Base-by-base conservation (phyloP, 1,284 basidiomycete genomes). In the Pseudomicrostroma phylloplanum region DNA sequence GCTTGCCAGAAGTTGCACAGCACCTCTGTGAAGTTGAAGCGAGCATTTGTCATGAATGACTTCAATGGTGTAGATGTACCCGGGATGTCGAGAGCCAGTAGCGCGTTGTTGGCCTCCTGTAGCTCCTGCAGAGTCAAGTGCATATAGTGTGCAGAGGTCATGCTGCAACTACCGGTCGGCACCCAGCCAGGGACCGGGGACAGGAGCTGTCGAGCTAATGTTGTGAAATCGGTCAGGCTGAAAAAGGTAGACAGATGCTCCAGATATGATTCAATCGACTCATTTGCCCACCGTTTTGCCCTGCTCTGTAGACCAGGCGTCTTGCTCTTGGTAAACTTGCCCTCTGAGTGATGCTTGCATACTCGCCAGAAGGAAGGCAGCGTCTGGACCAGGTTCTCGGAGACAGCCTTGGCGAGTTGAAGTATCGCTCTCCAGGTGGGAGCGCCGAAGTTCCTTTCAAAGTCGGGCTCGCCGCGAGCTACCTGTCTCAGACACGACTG, bases 291-390 rank as follows among this genome's bases (percentile, higher is more conserved):
- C 1, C 87, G 87, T 25, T 87, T 85, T 74, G 90, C 91, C 79
- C 96, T 90, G 0, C 87, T 84, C 0, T 90, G 86, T 64, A 91
- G 90, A 42, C 90, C 86, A 25, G 87, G 70, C 1, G 62, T 30
- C 6, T n/a, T 13, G n/a, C 30, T 21, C 55, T 69, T 71, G 25
- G 49, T 57, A 26, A 70, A 69, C 26, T 71, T 71, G 19, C 73
- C 73, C 53, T 96, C 92, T 80, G 92, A 87, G 78, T 93, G 94
- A 15, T 86, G 87, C 79, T 87, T 91, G 0, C 90, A 88, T 51
- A 99, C 90, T 70, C 88, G 88, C 92, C 92, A 96, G 80, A 96
- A 97, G 69, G 86, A 91, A 1, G 93, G 92, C 54, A 99, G 83
- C 1, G 88, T 85, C 21, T 80, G 77, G 0, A 82, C 67, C 7